Base-by-base conservation (phyloP, 371 early-diverging fungal genomes). In the Smittium culicis region DNA sequence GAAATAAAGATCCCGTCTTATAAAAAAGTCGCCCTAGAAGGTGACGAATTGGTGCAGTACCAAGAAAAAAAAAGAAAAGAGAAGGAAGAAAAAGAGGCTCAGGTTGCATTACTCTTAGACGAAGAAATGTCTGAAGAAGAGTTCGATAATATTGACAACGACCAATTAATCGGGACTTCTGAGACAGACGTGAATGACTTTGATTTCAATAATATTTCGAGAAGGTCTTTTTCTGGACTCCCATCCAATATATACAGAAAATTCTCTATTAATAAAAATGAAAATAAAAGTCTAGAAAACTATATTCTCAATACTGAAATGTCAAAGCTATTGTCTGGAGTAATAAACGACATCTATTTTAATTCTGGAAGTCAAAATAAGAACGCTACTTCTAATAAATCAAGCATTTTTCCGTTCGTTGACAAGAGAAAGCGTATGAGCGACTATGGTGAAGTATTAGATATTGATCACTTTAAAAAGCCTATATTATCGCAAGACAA, bases 391-490 rank as follows among this genome's bases (percentile, higher is more conserved):
- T 79, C 82, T 24, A 88, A 89, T 72, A 85, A 83, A 70, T 90
- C 86, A 71, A 81, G 85, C 61, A 92, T 93, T 94, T 97, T 89
- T 73, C 97, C 97, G 0, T 90, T 83, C 67, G 72, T 80, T 8
- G 96, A 95, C 68, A 81, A 83, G 61, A 77, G 86, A 65, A 85
- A 86, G 64, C 83, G 84, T 73, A 85, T 89, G 66, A 96, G 95
- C 69, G 96, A 95, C 68, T 97, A 96, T 80, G 96, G 97, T 65
- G 96, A 97, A 75, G 83, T 88, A 3, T 88, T 94, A 72, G 88
- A 90, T 71, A 76, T 83, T 1, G 86, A 87, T 35, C 82, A 85
- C 65, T 90, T n/a, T 63, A 57, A 57, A 25, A 11, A 57, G 25
- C 57, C 57, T 27, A 57, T n/a, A 57, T 3, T 25, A 57, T 14